Base-by-base conservation (phyloP, 257 asterid species). In the Gentiana dahurica region DNA sequence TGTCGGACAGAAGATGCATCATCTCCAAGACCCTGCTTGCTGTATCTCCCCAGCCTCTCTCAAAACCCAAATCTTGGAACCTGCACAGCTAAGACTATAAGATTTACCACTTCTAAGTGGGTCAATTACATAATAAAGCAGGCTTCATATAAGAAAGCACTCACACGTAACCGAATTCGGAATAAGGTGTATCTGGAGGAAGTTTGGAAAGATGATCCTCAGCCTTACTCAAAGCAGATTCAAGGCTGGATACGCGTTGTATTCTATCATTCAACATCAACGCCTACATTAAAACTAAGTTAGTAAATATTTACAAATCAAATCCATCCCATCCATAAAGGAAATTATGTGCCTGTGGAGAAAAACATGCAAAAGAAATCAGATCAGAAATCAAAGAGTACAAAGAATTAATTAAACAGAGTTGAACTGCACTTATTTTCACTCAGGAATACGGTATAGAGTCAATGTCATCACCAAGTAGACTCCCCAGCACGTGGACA, bases 41-140 rank as follows among this genome's bases (percentile, higher is more conserved):
- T 13, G 88, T 85, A 70, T 85, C 95, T 51, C 99, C 99, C 99
- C 97, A 92, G 48, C 99, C 99, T 67, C 92, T 82, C 86, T 92
- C 99, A 65, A 92, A 92, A 10, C 99, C 99, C 87, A 92, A 54
- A 63, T 81, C 99, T 71, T 92, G 99, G 75, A 92, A 78, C 54
- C 98, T 91, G 87, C 62, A 71, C 52, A 67, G 39, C 12, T 53
- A 51, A 43, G 6, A 10, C 5, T 24, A 6, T 55, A 55, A 32
- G 36, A 33, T 24, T 11, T 2, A 34, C 34, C 38, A 37, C 9
- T 10, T 10, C 48, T 37, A n/a, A 35, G 8, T 48, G n/a, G 34
- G 36, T 34, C 9, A 36, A 47, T 15, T 15, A 55, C 43, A 33
- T 37, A 41, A 13, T 5, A 60, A 34, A 49, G 39, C 35, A 13